Conservation (phyloP, 257 asterid genomes). For the Prunella vulgaris region DNA sequence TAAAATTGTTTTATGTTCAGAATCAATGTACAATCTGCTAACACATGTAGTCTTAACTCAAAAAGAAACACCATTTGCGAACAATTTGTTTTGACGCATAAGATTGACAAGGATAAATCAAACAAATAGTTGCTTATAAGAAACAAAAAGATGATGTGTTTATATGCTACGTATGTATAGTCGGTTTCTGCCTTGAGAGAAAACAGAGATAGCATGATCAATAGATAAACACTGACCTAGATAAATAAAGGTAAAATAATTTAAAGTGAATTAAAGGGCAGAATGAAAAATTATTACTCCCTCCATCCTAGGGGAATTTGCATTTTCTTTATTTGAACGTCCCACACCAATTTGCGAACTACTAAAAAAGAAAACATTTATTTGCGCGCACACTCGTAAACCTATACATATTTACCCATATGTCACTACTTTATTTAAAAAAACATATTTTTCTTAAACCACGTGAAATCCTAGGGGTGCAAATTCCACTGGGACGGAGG, state of each 20-base stretch:
- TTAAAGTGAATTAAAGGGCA: background rate
- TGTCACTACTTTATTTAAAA: too few species aligned
- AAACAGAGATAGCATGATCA: background rate
- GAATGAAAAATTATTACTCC: background rate
- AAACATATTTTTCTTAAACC: too few species aligned
- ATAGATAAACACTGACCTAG: background rate
- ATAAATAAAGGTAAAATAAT: background rate
- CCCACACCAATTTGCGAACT: too few species aligned
- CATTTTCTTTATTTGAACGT: too few species aligned
- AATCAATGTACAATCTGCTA: background rate
- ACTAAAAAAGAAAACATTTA: too few species aligned
- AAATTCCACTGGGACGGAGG: too few species aligned
- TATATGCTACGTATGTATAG: background rate
- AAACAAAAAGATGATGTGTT: background rate
- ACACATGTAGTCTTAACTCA: background rate
- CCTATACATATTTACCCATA: too few species aligned
- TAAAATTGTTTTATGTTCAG: background rate
- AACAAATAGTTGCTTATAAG: background rate
- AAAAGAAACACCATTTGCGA: background rate
- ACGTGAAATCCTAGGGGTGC: too few species aligned
- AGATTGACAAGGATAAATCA: background rate
- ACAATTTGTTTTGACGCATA: background rate
- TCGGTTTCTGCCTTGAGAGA: slow-evolving; percentile 1
- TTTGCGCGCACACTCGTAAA: too few species aligned
- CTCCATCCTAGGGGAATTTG: too few species aligned